Conservation (phyloP, 805 yeast species). For the Ogataea chonburiensis region DNA sequence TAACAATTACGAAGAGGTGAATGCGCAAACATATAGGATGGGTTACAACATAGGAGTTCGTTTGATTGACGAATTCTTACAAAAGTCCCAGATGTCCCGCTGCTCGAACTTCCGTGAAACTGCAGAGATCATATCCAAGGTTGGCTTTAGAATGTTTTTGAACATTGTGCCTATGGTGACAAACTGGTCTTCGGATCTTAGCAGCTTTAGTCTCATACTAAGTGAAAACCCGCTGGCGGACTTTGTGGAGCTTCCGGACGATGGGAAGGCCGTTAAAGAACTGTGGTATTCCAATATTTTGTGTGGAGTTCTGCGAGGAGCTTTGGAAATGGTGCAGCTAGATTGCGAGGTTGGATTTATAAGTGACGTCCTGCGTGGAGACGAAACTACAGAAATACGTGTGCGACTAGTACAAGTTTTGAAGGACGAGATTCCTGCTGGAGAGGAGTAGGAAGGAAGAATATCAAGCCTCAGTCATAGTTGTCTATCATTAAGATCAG, state of each 20-base stretch:
- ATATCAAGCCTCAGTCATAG: conserved; percentile 8
- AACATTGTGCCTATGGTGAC: conserved; percentile 69
- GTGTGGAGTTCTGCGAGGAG: conserved; percentile 88
- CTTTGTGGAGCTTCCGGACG: conserved; percentile 91
- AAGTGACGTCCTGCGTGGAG: conserved; percentile 80
- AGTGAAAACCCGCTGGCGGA: conserved; percentile 91
- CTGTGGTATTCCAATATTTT: conserved; percentile 92
- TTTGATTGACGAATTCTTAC: conserved; percentile 87
- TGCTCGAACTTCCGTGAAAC: conserved; percentile 81
- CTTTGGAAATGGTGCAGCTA: conserved; percentile 92
- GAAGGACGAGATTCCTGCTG: conserved; percentile 96
- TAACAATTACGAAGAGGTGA: conserved; percentile 74
- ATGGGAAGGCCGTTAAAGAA: conserved; percentile 62
- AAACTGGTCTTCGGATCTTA: conserved; percentile 75
- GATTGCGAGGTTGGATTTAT: conserved; percentile 83
- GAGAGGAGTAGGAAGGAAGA: conserved; percentile 58
- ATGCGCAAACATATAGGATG: conserved; percentile 83
- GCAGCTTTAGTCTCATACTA: conserved; percentile 68
- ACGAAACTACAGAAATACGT: conserved; percentile 74
- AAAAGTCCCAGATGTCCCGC: conserved; percentile 81
- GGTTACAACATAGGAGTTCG: conserved; percentile 93
- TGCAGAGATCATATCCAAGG: conserved; percentile 78
- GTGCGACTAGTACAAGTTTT: conserved; percentile 68
- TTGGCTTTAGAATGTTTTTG: conserved; percentile 87
- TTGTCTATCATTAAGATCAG: conserved; percentile 29